A percentile compares a stretch with the other conserved stretches of the same genome.
phyloP scores from a whole-genome alignment of 345 rosid species.

The Populus ilicifolia region DNA sequence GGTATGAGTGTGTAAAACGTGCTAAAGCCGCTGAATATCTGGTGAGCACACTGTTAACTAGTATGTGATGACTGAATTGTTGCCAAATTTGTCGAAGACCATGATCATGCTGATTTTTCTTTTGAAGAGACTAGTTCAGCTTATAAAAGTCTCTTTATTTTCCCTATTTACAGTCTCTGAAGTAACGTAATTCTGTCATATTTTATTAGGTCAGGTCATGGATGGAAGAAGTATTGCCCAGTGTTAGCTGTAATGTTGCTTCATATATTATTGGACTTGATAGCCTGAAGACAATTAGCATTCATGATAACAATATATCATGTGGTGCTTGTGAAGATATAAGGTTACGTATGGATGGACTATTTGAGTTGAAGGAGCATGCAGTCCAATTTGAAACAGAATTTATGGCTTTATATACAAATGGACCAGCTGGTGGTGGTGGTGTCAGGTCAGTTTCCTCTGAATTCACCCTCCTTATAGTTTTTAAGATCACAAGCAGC shows the following conservation, averaged over 20 bases:
- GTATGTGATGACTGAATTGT: constrained; percentile 3
- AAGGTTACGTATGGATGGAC: constrained; percentile 83
- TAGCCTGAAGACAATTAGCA: constrained; percentile 64
- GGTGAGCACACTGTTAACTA: constrained; percentile 36
- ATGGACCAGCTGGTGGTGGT: constrained; percentile 98
- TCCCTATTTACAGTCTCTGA: neutral
- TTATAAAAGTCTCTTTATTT: neutral
- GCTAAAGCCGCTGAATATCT: constrained; percentile 83
- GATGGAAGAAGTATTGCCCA: constrained; percentile 80
- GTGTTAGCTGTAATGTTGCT: constrained; percentile 38
- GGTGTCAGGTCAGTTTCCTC: constrained; percentile 64
- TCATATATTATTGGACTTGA: constrained; percentile 80
- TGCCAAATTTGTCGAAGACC: constrained; percentile 2
- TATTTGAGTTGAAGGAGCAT: constrained; percentile 63
- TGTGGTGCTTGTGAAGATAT: constrained; percentile 43
- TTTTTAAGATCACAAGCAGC: neutral
- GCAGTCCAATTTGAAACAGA: constrained; percentile 61
- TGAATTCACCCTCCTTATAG: neutral
- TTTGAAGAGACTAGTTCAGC: constrained; percentile 3
- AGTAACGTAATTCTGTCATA: constrained; percentile 1
- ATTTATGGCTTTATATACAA: constrained; percentile 79
- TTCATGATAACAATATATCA: constrained; percentile 21
- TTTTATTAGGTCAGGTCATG: constrained; percentile 71
- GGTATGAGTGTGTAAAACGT: constrained; percentile 60
- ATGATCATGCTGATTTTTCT: neutral